Evolutionary conservation across 192 early-diverging fungal genomes (phyloP), one percentile per base, ranked within the genome.

Genomic region (Diversispora eburnea): DNA sequence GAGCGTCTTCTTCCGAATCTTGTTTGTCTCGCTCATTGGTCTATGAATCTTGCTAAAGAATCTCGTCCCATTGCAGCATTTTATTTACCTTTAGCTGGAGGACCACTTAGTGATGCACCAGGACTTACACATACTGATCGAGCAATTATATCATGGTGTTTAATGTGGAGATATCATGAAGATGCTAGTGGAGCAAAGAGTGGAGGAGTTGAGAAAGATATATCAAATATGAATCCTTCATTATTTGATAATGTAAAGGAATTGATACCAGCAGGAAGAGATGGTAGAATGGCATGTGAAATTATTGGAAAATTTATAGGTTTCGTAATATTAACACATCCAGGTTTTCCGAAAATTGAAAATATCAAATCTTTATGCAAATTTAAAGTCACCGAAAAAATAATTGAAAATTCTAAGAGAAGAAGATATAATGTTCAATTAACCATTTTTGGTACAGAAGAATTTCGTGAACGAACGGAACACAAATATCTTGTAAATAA

Each of bases 51-150:
- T 54, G 83, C 83, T 10, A 85, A 85, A 55, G 86, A 87, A 76
- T 77, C 86, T 8, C 61, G 86, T n/a, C 83, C 86, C 5, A 77
- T 82, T 25, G 74, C 79, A 3, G 80, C 83, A 8, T 85, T 84
- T 70, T 78, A 84, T 52, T 77, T 84, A 67, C 79, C 83, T 43
- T 62, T 87, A 0, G 77, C 86, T 2, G 80, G 84, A 19, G 86
- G 86, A 5, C 76, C 82, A 0, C 79, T 85, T 4, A 78, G 81
- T 3, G 84, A 85, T 74, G 72, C 82, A 4, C 85, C 83, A 20
- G 86, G 86, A 3, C 42, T 87, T 15, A 79, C 79, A 0, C 86
- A 87, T 59, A 45, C 52, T 17, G 83, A 87, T 12, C 78, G 86
- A 15, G 86, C 86, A 17, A 81, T 79, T 9, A 70, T 87, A 9